Evolutionary conservation across 192 early-diverging fungal genomes (phyloP), one percentile per base, ranked within the genome.

Genomic region (Backusella mclennaniae): DNA sequence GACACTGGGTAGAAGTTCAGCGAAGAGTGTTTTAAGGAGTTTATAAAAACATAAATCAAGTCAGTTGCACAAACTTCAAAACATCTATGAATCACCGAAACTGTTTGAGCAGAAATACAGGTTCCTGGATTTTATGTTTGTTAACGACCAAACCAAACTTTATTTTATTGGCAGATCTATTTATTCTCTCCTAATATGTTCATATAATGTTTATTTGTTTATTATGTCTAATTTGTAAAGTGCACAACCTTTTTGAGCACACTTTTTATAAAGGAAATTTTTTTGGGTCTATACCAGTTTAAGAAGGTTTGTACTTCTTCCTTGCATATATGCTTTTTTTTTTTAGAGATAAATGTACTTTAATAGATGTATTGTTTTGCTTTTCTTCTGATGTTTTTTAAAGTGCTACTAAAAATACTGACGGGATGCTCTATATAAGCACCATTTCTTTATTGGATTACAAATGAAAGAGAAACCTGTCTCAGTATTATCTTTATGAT

Each of bases 251-350:
- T 56, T 56, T 21, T 26, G 53, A 56, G 53, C 53, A 56, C 53
- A 56, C 53, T 56, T 56, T 56, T 56, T 56, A 56, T 56, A 56
- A 56, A 56, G 53, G 53, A 26, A 56, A 56, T 56, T 21, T 56
- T 56, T 56, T 21, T 12, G 1, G 53, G 0, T 5, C 53, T 56
- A 56, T 21, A 56, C 53, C n/a, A 56, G 7, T 56, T 21, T 56
- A 56, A 56, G 21, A n/a, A 56, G 8, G 15, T 44, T 21, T n/a
- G 21, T 21, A 6, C 8, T 56, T 56, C 0, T 56, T 56, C 0
- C 1, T 1, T 56, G 21, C 52, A 56, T 56, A n/a, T 56, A 21
- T 56, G 2, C 31, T 33, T 26, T 26, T 26, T 26, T 56, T 56
- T 6, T 56, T 9, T 21, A 17, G 42, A 44, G 38, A 39, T 39